These are phyloP conservation scores for Penicillium samsonianum DNA, from an alignment of 495 filamentous ascomycete genomes.

Conservation along the genomic window DNA sequence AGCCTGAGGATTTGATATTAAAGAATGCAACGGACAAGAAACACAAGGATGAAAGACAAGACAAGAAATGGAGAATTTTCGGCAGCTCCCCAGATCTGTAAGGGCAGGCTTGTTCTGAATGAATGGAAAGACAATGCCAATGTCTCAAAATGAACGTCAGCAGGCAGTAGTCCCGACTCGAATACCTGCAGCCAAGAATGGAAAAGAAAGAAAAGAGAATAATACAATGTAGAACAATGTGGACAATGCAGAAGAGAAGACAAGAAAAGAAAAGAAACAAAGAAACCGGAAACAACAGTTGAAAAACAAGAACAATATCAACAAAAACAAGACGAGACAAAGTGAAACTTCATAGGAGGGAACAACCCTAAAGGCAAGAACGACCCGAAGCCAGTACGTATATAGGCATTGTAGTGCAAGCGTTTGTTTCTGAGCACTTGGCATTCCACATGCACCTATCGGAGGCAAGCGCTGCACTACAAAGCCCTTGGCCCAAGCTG, in stretches of 20 bases:
- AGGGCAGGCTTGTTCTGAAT: not conserved
- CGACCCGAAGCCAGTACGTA: not conserved
- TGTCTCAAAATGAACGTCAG: slow-evolving; percentile 8
- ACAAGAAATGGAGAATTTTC: slow-evolving; percentile 9
- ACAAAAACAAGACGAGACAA: slow-evolving; percentile 24
- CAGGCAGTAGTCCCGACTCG: slow-evolving; percentile 14
- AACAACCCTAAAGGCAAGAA: not conserved
- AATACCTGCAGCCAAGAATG: slow-evolving; percentile 27
- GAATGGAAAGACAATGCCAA: slow-evolving; percentile 10
- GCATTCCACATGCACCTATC: slow-evolving; percentile 3
- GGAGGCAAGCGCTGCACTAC: not conserved
- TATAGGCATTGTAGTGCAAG: not conserved
- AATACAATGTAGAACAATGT: slow-evolving; percentile 8
- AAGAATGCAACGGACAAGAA: slow-evolving; percentile 19
- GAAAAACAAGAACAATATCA: slow-evolving; percentile 12
- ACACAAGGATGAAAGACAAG: slow-evolving; percentile 16
- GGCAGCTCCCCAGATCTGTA: not conserved
- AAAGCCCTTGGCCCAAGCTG: slow-evolving; percentile 9
- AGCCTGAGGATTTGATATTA: slow-evolving; percentile 14
- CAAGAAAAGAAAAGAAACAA: not conserved
- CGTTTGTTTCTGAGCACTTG: not conserved
- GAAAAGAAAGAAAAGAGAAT: slow-evolving; percentile 19
- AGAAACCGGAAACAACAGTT: no score
- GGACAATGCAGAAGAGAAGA: slow-evolving; percentile 8
- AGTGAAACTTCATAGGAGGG: slow-evolving; percentile 10